Base-by-base conservation (phyloP, 176 grass and related monocot genomes). In the Eremochloa ophiuroides region DNA sequence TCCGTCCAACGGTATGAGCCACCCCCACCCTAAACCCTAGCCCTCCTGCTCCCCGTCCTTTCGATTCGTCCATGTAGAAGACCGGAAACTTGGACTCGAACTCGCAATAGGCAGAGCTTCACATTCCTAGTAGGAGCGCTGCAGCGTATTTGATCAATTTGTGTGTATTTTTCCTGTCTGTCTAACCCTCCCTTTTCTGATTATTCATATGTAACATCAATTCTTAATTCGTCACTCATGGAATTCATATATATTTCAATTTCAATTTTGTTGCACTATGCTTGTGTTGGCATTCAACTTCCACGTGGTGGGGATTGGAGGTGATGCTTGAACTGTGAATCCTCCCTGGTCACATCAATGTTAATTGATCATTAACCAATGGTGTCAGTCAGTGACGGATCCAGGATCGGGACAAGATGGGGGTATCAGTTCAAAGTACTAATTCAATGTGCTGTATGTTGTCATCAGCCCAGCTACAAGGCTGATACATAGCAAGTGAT, bases 1-100 rank as follows among this genome's bases (percentile, higher is more conserved):
- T 84, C 91, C 37, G 28, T 89, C 17, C 82, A 84, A 22, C 81
- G 85, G 96, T 99, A 90, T 61, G 76, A 44, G 6, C 63, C 51
- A 7, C 20, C 25, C 71, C 66, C 56, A 71, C 17, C 58, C 13
- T 73, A 82, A 89, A 86, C 66, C 88, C 83, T 89, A 89, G 71
- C 10, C 10, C 37, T 60, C 71, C 10, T 13, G 1, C 18, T 23
- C 65, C 46, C 15, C 14, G 10, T 48, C 44, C 34, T 25, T 59
- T 43, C 51, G 55, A 73, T 82, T 81, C 47, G 33, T 53, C 28
- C 5, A 2, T 28, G 27, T 62, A 11, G 31, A 43, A 15, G 11
- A 53, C 12, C 13, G 16, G 22, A 13, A 58, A 34, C 6, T 14
- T 1, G 10, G 0, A 28, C 10, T 51, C 7, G 23, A 42, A 7